Conservation (phyloP, 2,329 filamentous ascomycete species). For the Trichoderma citrinoviride region DNA sequence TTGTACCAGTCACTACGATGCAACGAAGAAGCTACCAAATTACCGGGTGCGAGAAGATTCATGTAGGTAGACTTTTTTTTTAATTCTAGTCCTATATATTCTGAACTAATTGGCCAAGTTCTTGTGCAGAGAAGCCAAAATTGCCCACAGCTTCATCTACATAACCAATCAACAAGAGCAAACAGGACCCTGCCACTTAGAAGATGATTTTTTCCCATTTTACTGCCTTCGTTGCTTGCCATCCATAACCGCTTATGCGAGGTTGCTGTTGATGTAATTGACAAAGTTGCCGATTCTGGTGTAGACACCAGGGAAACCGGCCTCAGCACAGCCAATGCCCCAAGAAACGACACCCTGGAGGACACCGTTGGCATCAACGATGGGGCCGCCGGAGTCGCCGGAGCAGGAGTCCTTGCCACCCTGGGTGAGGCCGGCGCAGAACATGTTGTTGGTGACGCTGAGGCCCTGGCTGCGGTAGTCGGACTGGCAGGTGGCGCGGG, state of each 20-base stretch:
- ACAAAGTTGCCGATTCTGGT: constrained; percentile 29
- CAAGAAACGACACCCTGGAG: constrained; percentile 34
- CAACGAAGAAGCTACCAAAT: not conserved
- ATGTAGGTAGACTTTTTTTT: constrained; percentile 1
- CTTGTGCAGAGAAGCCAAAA: not conserved
- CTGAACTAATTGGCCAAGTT: not conserved
- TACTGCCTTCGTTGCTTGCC: not conserved
- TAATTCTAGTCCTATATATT: constrained; percentile 1
- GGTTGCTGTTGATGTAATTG: constrained; percentile 28
- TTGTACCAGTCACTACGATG: no score
- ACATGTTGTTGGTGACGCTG: constrained; percentile 32
- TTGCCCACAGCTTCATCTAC: not conserved
- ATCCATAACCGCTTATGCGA: not conserved
- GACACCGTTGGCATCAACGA: constrained; percentile 28
- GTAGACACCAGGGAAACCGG: constrained; percentile 32
- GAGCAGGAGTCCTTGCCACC: constrained; percentile 36
- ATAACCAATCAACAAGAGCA: not conserved
- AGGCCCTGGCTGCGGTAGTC: constrained; percentile 25
- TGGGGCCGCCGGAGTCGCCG: constrained; percentile 35
- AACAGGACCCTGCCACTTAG: not conserved
- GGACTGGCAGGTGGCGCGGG: constrained; percentile 29
- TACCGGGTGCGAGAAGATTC: not conserved
- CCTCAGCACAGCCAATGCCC: constrained; percentile 32
- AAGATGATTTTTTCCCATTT: not conserved
- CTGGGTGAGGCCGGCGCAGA: constrained; percentile 32